Evolutionary conservation across 805 yeast species (phyloP), one percentile per base, ranked within the genome.

Genomic region (Wickerhamiella siamensis): DNA sequence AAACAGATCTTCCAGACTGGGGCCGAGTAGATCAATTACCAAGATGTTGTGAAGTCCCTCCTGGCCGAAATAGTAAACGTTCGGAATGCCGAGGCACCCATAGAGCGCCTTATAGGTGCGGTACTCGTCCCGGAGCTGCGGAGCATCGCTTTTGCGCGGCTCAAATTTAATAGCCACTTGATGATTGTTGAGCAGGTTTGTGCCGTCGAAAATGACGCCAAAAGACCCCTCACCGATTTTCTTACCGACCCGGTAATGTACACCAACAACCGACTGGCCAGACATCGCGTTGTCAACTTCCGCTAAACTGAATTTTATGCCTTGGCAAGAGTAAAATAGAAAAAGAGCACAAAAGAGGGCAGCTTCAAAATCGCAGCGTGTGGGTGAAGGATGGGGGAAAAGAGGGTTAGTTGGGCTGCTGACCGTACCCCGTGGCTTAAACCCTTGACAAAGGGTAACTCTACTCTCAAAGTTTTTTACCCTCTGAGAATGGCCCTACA

Each of bases 181-280:
- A 47, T 79, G 79, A 50, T 87, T 87, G 65, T 86, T 88, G 53
- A 91, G 75, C 57, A 91, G 71, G 60, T 91, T 88, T 34, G 83
- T 74, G 48, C 98, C 98, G 65, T 91, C 97, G 59, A 91, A 91
- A 45, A 91, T 80, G 41, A 91, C 94, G 43, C 98, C 98, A 61
- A 91, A 91, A 3, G 97, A 88, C 35, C 98, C 98, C 64, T 91
- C 97, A 44, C 98, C 98, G 47, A 91, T 87, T 65, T 91, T 91
- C 62, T 87, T 88, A 45, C 97, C 98, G 43, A 91, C 91, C 53
- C 86, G 81, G 65, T 87, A 91, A 67, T 91, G 98, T 47, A 88
- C 77, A 19, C 98, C 98, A 36, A 91, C 95, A 33, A 79, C 75
- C 29, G 45, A 41, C 44, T 43, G 46, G 16, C 38, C 38, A 10